Base-by-base conservation (phyloP, 1,284 basidiomycete species). In the Heliocybe sulcata region DNA sequence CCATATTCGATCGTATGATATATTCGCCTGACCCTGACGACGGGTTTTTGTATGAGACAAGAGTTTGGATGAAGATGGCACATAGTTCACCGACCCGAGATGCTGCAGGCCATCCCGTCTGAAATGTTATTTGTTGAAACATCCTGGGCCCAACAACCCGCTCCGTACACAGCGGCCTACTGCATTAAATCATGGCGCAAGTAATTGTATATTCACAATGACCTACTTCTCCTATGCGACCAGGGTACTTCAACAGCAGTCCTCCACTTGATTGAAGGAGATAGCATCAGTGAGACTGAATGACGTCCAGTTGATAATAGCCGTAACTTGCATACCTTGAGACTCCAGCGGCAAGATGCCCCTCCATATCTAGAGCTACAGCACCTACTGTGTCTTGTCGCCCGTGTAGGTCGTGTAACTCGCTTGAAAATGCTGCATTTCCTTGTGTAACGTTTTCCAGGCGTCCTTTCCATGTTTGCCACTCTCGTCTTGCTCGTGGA, bases 381-480 rank as follows among this genome's bases (percentile, higher is more conserved):
- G 87, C 86, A 20, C 88, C 88, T 3, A 91, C 89, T 0, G 88
- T 91, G 64, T 91, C 88, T 63, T 90, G 85, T 52, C 80, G 69
- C 45, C 69, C 65, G 29, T 61, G 58, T 42, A 74, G 45, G 27
- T 55, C 62, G 22, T 59, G 55, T 6, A 54, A 52, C 12, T 61
- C 54, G 14, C 56, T 12, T 12, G 14, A 29, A 20, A n/a, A 23
- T 49, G n/a, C 12, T 25, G 47, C 16, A 22, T 23, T 25, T 25
- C 16, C 14, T 23, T 49, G 20, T 12, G 16, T 20, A 20, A 22
- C 6, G 12, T 49, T 45, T n/a, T 70, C 71, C 23, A 82, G 69
- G 3, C 72, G 68, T 16, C 58, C 59, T 61, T 70, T 82, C 89
- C 88, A 91, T 53, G 68, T 72, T 45, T 64, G 59, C 87, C 86